Evolutionary conservation across 495 filamentous ascomycete genomes (phyloP).

Genomic region (Hypoxylon subgilvum): DNA sequence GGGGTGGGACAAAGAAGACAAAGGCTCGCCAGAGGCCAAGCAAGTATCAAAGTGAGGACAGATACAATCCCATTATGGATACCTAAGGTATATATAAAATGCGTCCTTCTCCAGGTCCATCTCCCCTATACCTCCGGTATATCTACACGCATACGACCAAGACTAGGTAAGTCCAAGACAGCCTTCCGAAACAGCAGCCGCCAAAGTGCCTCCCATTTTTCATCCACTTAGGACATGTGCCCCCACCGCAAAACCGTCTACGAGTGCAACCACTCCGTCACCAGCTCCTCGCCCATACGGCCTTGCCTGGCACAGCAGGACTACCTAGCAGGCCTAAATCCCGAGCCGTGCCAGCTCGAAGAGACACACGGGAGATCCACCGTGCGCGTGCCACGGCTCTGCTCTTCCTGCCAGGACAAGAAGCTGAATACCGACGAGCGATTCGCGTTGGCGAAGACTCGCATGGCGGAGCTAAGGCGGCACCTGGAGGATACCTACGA

Average conservation of each 20-base stretch:
- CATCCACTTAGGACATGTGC: conserved; percentile 12
- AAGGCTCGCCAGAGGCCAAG: no score
- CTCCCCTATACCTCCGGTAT: no score
- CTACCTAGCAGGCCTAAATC: background rate
- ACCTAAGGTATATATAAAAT: no score
- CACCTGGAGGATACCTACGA: conserved; percentile 7
- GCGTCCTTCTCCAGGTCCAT: no score
- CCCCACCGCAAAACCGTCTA: conserved; percentile 14
- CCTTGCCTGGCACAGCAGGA: conserved; percentile 2
- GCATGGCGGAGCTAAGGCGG: background rate
- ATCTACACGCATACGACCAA: background rate
- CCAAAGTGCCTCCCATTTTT: background rate
- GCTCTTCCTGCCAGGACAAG: conserved; percentile 3
- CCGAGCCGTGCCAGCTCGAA: conserved; percentile 3
- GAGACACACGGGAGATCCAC: conserved; percentile 9
- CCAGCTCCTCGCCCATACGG: background rate
- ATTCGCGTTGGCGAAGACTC: conserved; percentile 1
- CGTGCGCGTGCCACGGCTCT: background rate
- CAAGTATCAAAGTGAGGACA: no score
- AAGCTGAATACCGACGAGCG: background rate
- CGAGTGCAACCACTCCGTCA: conserved; percentile 24
- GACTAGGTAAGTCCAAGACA: background rate
- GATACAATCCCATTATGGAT: no score
- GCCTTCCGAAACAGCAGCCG: background rate
- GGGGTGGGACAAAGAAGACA: no score